Conservation (phyloP, 768 basidiomycete genomes). For the Xerocomellus intermedius region DNA sequence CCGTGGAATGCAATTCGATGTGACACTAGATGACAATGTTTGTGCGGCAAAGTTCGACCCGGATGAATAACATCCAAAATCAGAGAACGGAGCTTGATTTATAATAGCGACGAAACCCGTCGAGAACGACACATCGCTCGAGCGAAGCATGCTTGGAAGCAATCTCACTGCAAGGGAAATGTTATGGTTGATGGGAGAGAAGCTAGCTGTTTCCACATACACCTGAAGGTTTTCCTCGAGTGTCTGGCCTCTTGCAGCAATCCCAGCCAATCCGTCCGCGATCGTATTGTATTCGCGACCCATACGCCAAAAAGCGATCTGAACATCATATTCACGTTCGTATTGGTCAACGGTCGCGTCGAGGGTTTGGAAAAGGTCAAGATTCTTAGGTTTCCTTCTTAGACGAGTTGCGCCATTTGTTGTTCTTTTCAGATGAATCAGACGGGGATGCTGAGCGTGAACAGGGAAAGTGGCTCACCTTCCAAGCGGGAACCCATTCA, state of each 20-base stretch:
- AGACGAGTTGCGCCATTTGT: neutral
- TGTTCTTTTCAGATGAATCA: neutral
- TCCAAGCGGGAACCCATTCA: conserved; percentile 2
- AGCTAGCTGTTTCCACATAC: neutral
- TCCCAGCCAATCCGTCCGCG: neutral
- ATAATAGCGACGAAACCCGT: neutral
- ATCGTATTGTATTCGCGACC: neutral
- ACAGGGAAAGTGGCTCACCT: neutral
- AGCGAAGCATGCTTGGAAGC: neutral
- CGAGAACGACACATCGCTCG: neutral
- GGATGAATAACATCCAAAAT: neutral
- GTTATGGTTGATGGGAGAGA: neutral
- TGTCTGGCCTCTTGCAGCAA: neutral
- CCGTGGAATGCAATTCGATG: neutral
- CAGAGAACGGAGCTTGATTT: neutral
- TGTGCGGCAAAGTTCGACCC: neutral
- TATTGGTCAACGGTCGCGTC: neutral
- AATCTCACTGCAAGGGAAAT: neutral
- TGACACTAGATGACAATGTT: neutral
- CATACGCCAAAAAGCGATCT: conserved; percentile 1
- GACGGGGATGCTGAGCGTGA: neutral
- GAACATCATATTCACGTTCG: neutral
- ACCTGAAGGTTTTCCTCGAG: neutral
- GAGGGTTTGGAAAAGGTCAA: conserved; percentile 2
- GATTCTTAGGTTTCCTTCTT: conserved; percentile 1